Percentiles rank a stretch among this genome's conserved stretches.
phyloP scores from a whole-genome alignment of 1,284 basidiomycete genomes.

The Cutaneotrichosporon cavernicola region DNA sequence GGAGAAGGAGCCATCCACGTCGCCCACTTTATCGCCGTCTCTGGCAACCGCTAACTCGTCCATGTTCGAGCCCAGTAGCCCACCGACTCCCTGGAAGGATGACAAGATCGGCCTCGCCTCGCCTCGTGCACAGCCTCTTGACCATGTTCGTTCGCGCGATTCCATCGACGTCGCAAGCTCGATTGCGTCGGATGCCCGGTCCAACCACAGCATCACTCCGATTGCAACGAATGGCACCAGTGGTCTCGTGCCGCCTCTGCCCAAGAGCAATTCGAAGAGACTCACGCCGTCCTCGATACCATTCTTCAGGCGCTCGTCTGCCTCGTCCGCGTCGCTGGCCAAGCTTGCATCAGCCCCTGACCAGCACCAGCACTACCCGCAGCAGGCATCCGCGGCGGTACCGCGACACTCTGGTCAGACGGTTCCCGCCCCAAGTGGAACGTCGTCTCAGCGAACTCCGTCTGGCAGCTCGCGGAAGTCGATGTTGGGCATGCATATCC shows the following conservation, averaged over 20 bases:
- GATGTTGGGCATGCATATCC: conserved; percentile 62
- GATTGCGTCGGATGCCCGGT: conserved; percentile 19
- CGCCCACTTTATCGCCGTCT: conserved; percentile 5
- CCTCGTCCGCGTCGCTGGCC: conserved; percentile 61
- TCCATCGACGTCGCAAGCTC: conserved; percentile 14
- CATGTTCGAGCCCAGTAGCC: conserved; percentile 5
- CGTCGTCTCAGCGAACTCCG: conserved; percentile 25
- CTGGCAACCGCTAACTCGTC: background rate
- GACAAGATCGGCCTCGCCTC: conserved; percentile 28
- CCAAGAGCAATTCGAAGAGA: conserved; percentile 54
- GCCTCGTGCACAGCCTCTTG: conserved; percentile 21
- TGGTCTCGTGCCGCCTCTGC: conserved; percentile 16
- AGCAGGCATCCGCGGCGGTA: background rate
- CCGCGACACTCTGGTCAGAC: conserved; percentile 22
- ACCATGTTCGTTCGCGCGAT: conserved; percentile 22
- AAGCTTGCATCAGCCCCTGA: conserved; percentile 26
- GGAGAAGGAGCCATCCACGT: conserved; percentile 25
- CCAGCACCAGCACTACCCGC: background rate
- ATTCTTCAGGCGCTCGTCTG: conserved; percentile 89
- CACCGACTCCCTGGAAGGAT: conserved; percentile 16
- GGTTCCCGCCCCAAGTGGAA: conserved; percentile 8
- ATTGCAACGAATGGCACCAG: conserved; percentile 16
- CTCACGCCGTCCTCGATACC: conserved; percentile 92
- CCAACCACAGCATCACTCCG: conserved; percentile 31
- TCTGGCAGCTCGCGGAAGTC: conserved; percentile 45